A percentile compares a stretch with the other conserved stretches of the same genome.
Evolutionary conservation across 176 grass and related monocot species (phyloP).

Genomic region (Triticum timopheevii): DNA sequence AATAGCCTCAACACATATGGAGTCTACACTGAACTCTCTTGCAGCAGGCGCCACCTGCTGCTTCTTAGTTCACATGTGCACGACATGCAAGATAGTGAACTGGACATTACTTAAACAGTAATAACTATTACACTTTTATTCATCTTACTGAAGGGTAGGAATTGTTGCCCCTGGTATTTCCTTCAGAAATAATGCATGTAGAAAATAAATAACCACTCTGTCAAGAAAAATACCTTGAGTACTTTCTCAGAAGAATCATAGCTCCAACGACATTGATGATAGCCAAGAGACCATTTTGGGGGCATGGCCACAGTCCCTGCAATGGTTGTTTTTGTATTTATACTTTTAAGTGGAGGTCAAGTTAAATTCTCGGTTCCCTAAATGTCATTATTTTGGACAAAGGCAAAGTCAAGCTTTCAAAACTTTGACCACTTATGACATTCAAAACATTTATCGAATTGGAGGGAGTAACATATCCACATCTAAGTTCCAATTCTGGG

Average conservation of each 20-base stretch:
- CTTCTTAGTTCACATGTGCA: conserved; percentile 15
- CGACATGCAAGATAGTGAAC: neutral
- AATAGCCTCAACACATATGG: neutral
- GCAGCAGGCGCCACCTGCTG: neutral
- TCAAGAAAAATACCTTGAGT: conserved; percentile 57
- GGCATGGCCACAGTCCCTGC: conserved; percentile 89
- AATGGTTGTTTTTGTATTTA: conserved; percentile 7
- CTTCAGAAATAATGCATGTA: conserved; percentile 13
- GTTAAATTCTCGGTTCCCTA: neutral
- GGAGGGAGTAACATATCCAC: conserved; percentile 4
- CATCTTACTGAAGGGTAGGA: neutral
- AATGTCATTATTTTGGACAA: neutral
- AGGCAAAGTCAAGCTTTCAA: neutral
- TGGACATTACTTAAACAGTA: neutral
- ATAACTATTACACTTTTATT: conserved; percentile 1
- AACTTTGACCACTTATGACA: neutral
- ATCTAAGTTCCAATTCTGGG: neutral
- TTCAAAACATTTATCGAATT: neutral
- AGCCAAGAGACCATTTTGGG: conserved; percentile 93
- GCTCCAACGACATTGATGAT: conserved; percentile 98
- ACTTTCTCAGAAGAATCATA: conserved; percentile 89
- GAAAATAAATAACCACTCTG: neutral
- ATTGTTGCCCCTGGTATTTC: neutral
- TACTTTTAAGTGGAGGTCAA: neutral
- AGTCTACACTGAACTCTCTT: neutral